These are phyloP conservation scores for Emergomyces pasteurianus DNA, from an alignment of 2,329 filamentous ascomycete genomes.

Conservation along the genomic window DNA sequence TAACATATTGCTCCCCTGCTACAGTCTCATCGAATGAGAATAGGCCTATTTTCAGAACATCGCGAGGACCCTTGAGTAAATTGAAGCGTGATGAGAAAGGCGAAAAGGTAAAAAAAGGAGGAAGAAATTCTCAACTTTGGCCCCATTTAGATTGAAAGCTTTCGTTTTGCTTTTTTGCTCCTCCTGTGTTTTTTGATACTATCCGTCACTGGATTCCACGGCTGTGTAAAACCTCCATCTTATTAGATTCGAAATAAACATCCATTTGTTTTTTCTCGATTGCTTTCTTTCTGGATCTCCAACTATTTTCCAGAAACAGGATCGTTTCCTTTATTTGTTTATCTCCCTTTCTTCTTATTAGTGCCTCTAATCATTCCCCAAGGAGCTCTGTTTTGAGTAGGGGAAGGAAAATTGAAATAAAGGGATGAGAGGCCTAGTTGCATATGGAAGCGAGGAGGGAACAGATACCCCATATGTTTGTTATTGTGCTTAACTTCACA, in stretches of 20 bases:
- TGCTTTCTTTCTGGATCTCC: background rate
- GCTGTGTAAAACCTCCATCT: background rate
- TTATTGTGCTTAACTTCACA: no score
- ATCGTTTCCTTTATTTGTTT: background rate
- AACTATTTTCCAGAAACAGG: background rate
- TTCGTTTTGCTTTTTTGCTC: background rate
- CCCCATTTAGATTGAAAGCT: background rate
- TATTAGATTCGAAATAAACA: background rate
- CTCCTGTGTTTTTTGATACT: background rate
- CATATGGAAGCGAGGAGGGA: no score
- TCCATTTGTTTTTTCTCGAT: background rate
- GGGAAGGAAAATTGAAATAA: background rate
- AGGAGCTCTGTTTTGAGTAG: background rate
- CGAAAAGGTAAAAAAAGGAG: background rate
- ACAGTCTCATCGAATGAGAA: conserved; percentile 3
- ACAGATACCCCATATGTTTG: no score
- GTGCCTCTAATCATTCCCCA: background rate
- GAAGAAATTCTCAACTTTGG: background rate
- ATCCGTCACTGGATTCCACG: background rate
- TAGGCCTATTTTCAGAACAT: conserved; percentile 2
- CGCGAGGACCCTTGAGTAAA: background rate
- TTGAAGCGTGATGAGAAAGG: background rate
- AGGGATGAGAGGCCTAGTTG: background rate
- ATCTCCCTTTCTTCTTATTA: background rate
- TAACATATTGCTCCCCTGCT: background rate